phyloP scores from a whole-genome alignment of 1,284 basidiomycete genomes.

The Ceratobasidium sp. region DNA sequence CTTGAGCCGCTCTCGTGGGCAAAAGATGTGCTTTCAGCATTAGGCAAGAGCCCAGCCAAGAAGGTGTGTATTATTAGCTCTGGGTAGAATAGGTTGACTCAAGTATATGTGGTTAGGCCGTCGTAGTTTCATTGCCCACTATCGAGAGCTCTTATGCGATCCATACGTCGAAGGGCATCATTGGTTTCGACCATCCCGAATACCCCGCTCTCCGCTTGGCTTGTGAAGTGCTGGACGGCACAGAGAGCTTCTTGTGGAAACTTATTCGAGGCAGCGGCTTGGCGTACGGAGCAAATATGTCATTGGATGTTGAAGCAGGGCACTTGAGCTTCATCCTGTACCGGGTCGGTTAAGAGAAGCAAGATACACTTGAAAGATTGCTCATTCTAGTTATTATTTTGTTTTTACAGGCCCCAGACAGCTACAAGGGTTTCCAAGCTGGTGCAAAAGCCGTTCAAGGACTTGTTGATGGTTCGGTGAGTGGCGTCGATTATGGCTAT shows the following conservation, averaged over 20 bases:
- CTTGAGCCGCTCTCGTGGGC: constrained; percentile 74
- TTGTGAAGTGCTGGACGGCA: constrained; percentile 86
- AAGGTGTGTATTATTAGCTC: constrained; percentile 59
- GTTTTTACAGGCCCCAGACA: constrained; percentile 77
- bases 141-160: constrained; percentile 92
- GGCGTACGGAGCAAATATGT: constrained; percentile 89
- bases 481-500: constrained; percentile 50
- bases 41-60: constrained; percentile 76
- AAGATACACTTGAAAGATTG: neutral
- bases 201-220: constrained; percentile 86
- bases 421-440: constrained; percentile 81
- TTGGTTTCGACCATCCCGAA: constrained; percentile 83
- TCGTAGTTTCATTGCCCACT: constrained; percentile 87
- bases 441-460: constrained; percentile 75
- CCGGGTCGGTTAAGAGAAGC: constrained; percentile 61
- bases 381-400: constrained; percentile 39
- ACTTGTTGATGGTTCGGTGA: constrained; percentile 77
- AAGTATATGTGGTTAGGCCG: constrained; percentile 59
- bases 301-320: constrained; percentile 82
- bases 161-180: constrained; percentile 79
- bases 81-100: neutral
- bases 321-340: constrained; percentile 83
- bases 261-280: constrained; percentile 90
- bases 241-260: constrained; percentile 94
- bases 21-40: constrained; percentile 71